phyloP scores from a whole-genome alignment of 257 asterid species.

The Voacanga thouarsii region DNA sequence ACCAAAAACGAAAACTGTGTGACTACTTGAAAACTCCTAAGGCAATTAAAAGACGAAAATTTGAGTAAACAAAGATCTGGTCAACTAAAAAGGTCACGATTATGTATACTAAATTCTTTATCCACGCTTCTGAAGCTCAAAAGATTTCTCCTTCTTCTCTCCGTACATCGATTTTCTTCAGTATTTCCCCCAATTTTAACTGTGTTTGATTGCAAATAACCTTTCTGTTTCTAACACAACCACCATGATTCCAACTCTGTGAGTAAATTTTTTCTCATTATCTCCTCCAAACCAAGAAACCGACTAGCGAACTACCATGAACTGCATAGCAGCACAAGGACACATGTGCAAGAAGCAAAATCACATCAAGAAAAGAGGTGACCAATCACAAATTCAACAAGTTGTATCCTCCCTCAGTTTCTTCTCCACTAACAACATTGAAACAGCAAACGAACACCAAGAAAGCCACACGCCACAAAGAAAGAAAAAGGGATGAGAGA shows the following conservation, averaged over 20 bases:
- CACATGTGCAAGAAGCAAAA: neutral
- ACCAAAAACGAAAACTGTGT: neutral
- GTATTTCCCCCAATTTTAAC: neutral
- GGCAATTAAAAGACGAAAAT: neutral
- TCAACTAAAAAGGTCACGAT: neutral
- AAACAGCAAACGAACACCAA: neutral
- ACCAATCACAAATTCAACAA: neutral
- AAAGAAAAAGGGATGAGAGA: slow-evolving; percentile 9
- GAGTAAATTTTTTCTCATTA: neutral
- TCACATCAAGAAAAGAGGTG: neutral
- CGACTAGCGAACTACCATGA: neutral
- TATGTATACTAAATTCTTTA: neutral
- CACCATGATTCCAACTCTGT: neutral
- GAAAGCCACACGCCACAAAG: neutral
- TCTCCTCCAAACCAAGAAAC: neutral
- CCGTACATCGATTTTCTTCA: neutral
- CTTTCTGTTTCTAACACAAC: neutral
- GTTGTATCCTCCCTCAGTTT: neutral
- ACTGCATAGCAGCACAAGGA: neutral
- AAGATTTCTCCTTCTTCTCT: neutral
- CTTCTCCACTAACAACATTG: neutral
- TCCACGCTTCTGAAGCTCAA: neutral
- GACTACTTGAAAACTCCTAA: neutral
- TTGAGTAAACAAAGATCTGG: neutral
- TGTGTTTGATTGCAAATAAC: neutral